These are phyloP conservation scores for Malassezia arunalokei DNA, from an alignment of 1,284 basidiomycete species.

Conservation along the genomic window DNA sequence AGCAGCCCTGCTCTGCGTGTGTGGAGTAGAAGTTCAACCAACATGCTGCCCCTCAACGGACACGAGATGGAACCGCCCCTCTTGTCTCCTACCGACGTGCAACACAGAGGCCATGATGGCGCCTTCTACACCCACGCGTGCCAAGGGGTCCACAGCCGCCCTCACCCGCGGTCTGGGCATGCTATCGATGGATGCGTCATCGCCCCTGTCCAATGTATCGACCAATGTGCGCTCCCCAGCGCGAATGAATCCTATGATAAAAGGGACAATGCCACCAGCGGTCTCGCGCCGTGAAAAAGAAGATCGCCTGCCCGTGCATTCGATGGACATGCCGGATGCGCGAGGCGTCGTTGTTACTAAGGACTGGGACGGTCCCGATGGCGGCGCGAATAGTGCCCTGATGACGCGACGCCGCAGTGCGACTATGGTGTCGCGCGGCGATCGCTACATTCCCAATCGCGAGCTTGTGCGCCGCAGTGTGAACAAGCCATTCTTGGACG, in stretches of 20 bases:
- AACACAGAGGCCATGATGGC: not conserved
- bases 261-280: not conserved
- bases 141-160: slow-evolving; percentile 1
- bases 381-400: slow-evolving; percentile 1
- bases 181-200: slow-evolving; percentile 14
- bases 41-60: not conserved
- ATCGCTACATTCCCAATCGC: slow-evolving; percentile 40
- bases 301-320: slow-evolving; percentile 17
- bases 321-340: slow-evolving; percentile 17
- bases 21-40: not conserved
- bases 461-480: slow-evolving; percentile 26
- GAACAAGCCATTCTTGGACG: slow-evolving; percentile 19
- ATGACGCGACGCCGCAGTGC: slow-evolving; percentile 20
- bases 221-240: slow-evolving; percentile 26
- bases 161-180: slow-evolving; percentile 8
- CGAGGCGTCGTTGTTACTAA: slow-evolving; percentile 19
- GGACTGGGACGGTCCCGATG: slow-evolving; percentile 33
- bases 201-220: slow-evolving; percentile 27
- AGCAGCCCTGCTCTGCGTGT: no score
- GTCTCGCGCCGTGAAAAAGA: slow-evolving; percentile 19
- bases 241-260: slow-evolving; percentile 14
- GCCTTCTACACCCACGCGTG: slow-evolving; percentile 12
- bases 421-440: slow-evolving; percentile 27
- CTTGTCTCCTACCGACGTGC: no score
- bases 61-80: no score